Evolutionary conservation across 805 yeast species (phyloP), one percentile per base, ranked within the genome.

Genomic region (Monosporozyma aquatica): DNA sequence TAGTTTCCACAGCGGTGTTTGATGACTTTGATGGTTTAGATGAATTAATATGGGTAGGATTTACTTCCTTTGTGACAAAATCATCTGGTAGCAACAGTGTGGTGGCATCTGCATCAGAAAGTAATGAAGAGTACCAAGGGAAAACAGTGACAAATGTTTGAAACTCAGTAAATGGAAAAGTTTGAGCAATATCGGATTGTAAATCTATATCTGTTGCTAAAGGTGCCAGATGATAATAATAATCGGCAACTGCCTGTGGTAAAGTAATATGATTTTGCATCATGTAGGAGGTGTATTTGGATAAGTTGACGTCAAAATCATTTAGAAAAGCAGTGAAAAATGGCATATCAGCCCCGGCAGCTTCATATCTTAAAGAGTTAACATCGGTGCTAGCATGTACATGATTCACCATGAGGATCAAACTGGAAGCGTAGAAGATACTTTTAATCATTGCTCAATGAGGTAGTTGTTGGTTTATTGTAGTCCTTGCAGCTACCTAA

Each of bases 161-260:
- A 43, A 67, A 65, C 5, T 62, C 65, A 3, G 51, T 43, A 28
- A 67, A 67, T 13, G 71, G 70, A 47, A 67, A 66, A 9, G 51
- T 45, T 18, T 40, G 41, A 11, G 59, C 47, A 24, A 66, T 50
- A 38, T 55, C 64, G 5, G 49, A 37, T 41, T 49, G 39, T 17
- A 66, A 38, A 26, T 55, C 52, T 1, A 51, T 48, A 7, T 58
- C 58, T 3, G 55, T 51, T 8, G 53, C 45, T 4, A 63, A 41
- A 2, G 53, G 47, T 3, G 55, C 61, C 14, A 65, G 25, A 24
- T 55, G 60, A 27, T 54, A 53, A 40, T 64, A 56, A 45, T 66
- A 67, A 42, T 65, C 55, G 4, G 59, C 61, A 5, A 66, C 44
- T 1, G 42, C 54, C 39, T 61, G 59, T n/a, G 71, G 71, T 30